Conservation (phyloP, 2,329 filamentous ascomycete species). For the Thelonectria blattea region DNA sequence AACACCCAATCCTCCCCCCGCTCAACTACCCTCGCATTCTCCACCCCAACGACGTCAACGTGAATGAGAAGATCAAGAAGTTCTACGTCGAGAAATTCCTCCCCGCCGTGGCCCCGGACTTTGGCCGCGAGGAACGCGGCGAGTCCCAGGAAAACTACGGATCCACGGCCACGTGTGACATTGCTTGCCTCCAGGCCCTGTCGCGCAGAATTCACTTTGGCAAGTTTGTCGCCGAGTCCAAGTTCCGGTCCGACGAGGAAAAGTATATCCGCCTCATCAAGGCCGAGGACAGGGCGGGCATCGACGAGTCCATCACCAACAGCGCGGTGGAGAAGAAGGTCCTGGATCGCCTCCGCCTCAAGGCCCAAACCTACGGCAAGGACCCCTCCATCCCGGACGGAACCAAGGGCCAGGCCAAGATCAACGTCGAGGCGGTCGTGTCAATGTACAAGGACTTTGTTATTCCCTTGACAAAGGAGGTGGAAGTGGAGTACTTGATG, state of each 20-base stretch:
- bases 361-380: conserved; percentile 91
- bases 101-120: conserved; percentile 80
- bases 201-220: conserved; percentile 95
- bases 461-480: conserved; percentile 96
- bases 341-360: conserved; percentile 81
- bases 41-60: conserved; percentile 86
- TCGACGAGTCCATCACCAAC: conserved; percentile 91
- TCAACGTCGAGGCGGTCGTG: conserved; percentile 90
- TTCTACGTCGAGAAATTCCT: conserved; percentile 86
- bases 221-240: conserved; percentile 97
- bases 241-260: conserved; percentile 85
- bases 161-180: conserved; percentile 88
- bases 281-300: conserved; percentile 77
- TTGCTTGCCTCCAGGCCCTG: conserved; percentile 86
- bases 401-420: conserved; percentile 71
- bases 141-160: conserved; percentile 95
- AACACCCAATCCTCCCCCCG: conserved; percentile 83
- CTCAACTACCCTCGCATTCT: conserved; percentile 88
- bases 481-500: conserved; percentile 98
- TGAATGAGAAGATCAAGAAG: conserved; percentile 85
- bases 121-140: conserved; percentile 78
- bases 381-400: conserved; percentile 73
- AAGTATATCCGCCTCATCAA: conserved; percentile 83
- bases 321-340: conserved; percentile 89
- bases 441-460: conserved; percentile 91